phyloP scores from a whole-genome alignment of 2,329 filamentous ascomycete species.

The Botrytis fragariae region DNA sequence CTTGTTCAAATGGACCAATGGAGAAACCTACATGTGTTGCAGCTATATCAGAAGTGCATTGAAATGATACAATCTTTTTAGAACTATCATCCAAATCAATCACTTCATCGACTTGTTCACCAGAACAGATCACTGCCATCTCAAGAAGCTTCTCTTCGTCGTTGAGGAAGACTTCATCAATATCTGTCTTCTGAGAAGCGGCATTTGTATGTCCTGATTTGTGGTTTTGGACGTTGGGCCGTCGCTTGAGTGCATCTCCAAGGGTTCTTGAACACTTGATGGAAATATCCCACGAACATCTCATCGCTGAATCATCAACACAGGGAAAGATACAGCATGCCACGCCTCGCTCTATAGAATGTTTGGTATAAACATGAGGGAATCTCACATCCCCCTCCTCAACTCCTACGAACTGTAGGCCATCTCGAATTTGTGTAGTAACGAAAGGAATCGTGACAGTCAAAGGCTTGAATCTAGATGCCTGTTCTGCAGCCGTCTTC shows the following conservation, averaged over 20 bases:
- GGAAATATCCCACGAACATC: conserved; percentile 84
- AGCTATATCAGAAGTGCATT: conserved; percentile 69
- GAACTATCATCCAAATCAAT: conserved; percentile 72
- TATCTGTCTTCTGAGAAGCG: conserved; percentile 22
- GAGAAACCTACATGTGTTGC: conserved; percentile 92
- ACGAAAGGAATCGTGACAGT: conserved; percentile 73
- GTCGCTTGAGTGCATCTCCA: conserved; percentile 64
- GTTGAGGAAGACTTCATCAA: conserved; percentile 42
- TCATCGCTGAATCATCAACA: conserved; percentile 77
- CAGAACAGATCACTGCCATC: conserved; percentile 87
- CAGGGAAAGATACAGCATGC: conserved; percentile 90
- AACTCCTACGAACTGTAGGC: conserved; percentile 86
- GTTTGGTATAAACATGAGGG: conserved; percentile 87
- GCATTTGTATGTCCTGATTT: conserved; percentile 5
- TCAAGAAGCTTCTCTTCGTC: conserved; percentile 87
- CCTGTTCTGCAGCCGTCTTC: conserved; percentile 40
- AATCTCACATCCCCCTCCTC: conserved; percentile 77
- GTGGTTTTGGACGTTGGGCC: conserved; percentile 40
- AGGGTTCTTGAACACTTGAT: conserved; percentile 84
- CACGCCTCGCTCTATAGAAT: conserved; percentile 72
- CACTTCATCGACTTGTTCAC: conserved; percentile 80
- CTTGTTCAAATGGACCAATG: conserved; percentile 89
- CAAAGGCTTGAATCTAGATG: conserved; percentile 54
- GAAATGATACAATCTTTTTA: conserved; percentile 86
- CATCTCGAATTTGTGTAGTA: conserved; percentile 74